Base-by-base conservation (phyloP, 2,329 filamentous ascomycete genomes). In the Pyricularia grisea region DNA sequence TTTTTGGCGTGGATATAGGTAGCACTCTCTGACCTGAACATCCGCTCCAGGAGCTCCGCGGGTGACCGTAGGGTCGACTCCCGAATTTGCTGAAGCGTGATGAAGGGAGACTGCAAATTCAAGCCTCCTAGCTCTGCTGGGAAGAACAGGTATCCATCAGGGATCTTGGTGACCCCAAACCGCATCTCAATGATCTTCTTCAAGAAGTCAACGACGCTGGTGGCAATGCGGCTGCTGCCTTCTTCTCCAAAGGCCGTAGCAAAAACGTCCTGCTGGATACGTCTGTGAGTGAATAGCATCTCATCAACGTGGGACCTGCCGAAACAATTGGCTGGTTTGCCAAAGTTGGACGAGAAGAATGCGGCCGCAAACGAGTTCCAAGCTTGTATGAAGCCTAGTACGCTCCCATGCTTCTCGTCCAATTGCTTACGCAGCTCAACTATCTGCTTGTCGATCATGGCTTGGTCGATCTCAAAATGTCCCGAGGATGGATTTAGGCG, bases 401-500 rank as follows among this genome's bases (percentile, higher is more conserved):
- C 70, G 70, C 83, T 87, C 4, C 42, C 33, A 12, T 28, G 31
- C 70, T 82, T 81, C 70, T 83, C 84, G 6, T 79, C 78, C 5
- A 91, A 83, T 72, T 91, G 88, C 4, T 80, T 81, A 36, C 81
- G 80, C 3, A 91, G 81, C 73, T 90, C 87, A 2, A 79, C 74
- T 68, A 89, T 85, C 71, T 90, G 88, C 30, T 80, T 76, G 70
- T 88, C 83, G 0, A 91, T 86, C 77, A 87, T 81, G 0, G 72
- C 70, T 72, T 87, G 83, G 71, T 90, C 85, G 68, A 90, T 89
- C 66, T 85, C 77, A 73, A 89, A 90, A 9, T 80, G 80, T 10
- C 85, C 85, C 0, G 81, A 79, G 31, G 78, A 71, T 0, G 84
- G 77, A 36, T 88, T 84, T 3, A 91, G 79, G 58, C 79, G 79